Conservation (phyloP, 2,329 filamentous ascomycete species). For the Leptographium galeiforme region DNA sequence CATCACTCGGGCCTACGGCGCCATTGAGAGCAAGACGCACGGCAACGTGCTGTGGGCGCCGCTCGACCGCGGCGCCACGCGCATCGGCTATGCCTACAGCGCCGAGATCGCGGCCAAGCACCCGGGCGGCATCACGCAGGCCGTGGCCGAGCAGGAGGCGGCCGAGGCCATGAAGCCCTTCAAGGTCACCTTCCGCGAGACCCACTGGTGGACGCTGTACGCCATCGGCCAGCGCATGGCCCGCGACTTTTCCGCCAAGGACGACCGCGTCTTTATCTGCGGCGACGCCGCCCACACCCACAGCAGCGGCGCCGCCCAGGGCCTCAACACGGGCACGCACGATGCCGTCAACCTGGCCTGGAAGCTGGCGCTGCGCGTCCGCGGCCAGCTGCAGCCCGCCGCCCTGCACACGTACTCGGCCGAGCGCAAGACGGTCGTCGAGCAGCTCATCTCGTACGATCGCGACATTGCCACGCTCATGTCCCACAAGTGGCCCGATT, state of each 20-base stretch:
- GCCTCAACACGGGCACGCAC: constrained; percentile 43
- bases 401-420: constrained; percentile 25
- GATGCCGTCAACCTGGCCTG: constrained; percentile 38
- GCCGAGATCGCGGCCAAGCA: constrained; percentile 25
- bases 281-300: constrained; percentile 42
- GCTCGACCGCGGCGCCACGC: constrained; percentile 36
- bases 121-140: constrained; percentile 22
- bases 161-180: constrained; percentile 27
- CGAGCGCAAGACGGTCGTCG: constrained; percentile 23
- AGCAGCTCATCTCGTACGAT: constrained; percentile 26
- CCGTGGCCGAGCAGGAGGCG: constrained; percentile 40
- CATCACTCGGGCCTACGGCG: constrained; percentile 29
- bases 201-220: constrained; percentile 42
- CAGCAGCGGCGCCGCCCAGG: constrained; percentile 49
- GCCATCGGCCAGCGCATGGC: constrained; percentile 43
- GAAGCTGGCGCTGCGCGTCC: constrained; percentile 24
- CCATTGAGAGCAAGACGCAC: constrained; percentile 34
- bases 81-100: constrained; percentile 39
- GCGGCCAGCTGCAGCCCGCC: constrained; percentile 5
- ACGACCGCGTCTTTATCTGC: constrained; percentile 31
- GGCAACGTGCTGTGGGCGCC: constrained; percentile 42
- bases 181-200: constrained; percentile 23
- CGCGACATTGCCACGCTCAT: constrained; percentile 19
- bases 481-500: constrained; percentile 24
- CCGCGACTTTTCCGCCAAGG: constrained; percentile 40